Evolutionary conservation across 768 basidiomycete species (phyloP).

Genomic region (Neoboletus subvelutipes): DNA sequence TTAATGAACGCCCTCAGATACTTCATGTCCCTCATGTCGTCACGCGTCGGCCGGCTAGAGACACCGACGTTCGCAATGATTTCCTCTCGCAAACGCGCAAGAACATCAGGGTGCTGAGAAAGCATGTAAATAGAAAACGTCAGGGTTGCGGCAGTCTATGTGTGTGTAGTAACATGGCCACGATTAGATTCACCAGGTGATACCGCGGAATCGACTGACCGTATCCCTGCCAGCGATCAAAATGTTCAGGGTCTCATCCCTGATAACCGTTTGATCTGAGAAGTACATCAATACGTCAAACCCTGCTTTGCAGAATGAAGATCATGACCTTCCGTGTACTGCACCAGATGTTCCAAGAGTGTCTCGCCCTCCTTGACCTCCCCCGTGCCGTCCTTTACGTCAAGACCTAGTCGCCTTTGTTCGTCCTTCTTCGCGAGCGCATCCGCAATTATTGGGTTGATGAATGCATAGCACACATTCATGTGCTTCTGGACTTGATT

Average conservation of each 20-base stretch:
- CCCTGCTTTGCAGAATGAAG: not conserved
- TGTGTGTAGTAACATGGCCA: not conserved
- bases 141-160: constrained; percentile 33
- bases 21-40: constrained; percentile 61
- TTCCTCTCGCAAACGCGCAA: constrained; percentile 52
- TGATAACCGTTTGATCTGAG: constrained; percentile 24
- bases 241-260: constrained; percentile 29
- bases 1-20: constrained; percentile 65
- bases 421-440: constrained; percentile 38
- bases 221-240: constrained; percentile 45
- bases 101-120: constrained; percentile 49
- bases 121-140: constrained; percentile 45
- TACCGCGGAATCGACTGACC: constrained; percentile 16
- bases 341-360: constrained; percentile 53
- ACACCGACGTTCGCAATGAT: constrained; percentile 52
- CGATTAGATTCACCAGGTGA: not conserved
- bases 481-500: constrained; percentile 39
- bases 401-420: constrained; percentile 8
- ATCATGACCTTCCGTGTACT: constrained; percentile 48
- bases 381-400: constrained; percentile 14
- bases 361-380: constrained; percentile 42
- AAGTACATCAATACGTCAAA: not conserved
- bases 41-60: constrained; percentile 47
- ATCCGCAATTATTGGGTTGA: constrained; percentile 47
- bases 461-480: constrained; percentile 44